A percentile compares a stretch with the other conserved stretches of the same genome.
phyloP scores from a whole-genome alignment of 2,329 filamentous ascomycete species.

The Cercospora sp. region DNA sequence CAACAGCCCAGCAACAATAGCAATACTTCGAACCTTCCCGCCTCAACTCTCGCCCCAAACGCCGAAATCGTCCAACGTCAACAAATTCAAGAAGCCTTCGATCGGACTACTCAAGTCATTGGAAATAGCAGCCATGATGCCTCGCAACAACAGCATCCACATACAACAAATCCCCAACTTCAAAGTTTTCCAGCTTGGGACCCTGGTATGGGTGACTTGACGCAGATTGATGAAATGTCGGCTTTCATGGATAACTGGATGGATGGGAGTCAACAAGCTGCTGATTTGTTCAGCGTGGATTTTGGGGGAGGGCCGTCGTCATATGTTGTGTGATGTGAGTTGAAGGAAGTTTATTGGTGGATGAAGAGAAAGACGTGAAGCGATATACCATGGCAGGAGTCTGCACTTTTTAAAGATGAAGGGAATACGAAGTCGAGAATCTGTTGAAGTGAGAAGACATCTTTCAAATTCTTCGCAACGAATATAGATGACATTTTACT shows the following conservation, averaged over 20 bases:
- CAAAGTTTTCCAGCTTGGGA: background rate
- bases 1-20: background rate
- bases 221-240: constrained; percentile 21
- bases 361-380: background rate
- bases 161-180: background rate
- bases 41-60: background rate
- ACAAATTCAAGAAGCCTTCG: constrained; percentile 18
- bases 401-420: too few relatives aligned
- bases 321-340: background rate
- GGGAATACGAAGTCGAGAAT: too few relatives aligned
- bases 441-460: background rate
- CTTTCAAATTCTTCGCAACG: background rate
- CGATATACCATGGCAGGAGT: background rate
- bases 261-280: constrained; percentile 20
- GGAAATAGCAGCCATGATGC: background rate
- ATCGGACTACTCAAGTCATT: background rate
- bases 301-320: constrained; percentile 2
- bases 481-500: background rate
- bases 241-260: constrained; percentile 24
- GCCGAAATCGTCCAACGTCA: constrained; percentile 8
- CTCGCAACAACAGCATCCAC: background rate
- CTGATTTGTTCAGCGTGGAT: constrained; percentile 19
- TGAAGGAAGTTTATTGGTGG: background rate
- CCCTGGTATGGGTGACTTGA: background rate
- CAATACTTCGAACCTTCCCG: background rate